A percentile compares a stretch with the other conserved stretches of the same genome.
Evolutionary conservation across 2,329 filamentous ascomycete genomes (phyloP).

Genomic region (Trichoderma sp.): DNA sequence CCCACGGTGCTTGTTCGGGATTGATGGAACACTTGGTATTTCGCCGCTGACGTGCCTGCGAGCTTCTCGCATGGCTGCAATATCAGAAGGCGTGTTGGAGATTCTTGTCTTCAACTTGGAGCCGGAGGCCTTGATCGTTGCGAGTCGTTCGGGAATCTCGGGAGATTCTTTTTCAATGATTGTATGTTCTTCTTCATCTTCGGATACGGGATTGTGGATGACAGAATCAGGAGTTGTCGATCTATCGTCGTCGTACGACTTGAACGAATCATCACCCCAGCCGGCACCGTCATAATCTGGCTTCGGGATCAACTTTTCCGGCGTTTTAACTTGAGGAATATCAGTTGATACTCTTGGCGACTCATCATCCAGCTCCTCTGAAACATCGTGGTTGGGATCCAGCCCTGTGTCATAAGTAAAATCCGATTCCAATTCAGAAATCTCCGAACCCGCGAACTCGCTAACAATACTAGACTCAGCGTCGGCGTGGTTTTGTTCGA

Average conservation of each 20-base stretch:
- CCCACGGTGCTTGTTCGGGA: slow-evolving; percentile 63
- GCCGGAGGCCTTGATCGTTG: slow-evolving; percentile 87
- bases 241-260: slow-evolving; percentile 63
- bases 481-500: neutral
- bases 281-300: slow-evolving; percentile 67
- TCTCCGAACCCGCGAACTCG: neutral
- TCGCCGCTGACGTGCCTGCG: slow-evolving; percentile 84
- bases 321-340: slow-evolving; percentile 49
- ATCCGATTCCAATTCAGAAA: slow-evolving; percentile 4
- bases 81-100: slow-evolving; percentile 84
- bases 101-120: slow-evolving; percentile 87
- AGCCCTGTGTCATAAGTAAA: neutral
- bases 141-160: slow-evolving; percentile 76
- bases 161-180: slow-evolving; percentile 56
- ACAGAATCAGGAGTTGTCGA: slow-evolving; percentile 85
- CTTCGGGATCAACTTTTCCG: slow-evolving; percentile 56
- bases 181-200: slow-evolving; percentile 47
- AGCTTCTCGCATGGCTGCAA: slow-evolving; percentile 81
- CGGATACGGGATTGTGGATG: slow-evolving; percentile 72
- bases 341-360: slow-evolving; percentile 29
- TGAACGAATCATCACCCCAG: slow-evolving; percentile 60
- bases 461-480: slow-evolving; percentile 3
- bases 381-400: neutral
- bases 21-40: slow-evolving; percentile 61
- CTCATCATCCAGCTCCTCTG: neutral